These are phyloP conservation scores for Heliamphora exappendiculata DNA, from an alignment of 148 eudicot genomes.

Conservation along the genomic window DNA sequence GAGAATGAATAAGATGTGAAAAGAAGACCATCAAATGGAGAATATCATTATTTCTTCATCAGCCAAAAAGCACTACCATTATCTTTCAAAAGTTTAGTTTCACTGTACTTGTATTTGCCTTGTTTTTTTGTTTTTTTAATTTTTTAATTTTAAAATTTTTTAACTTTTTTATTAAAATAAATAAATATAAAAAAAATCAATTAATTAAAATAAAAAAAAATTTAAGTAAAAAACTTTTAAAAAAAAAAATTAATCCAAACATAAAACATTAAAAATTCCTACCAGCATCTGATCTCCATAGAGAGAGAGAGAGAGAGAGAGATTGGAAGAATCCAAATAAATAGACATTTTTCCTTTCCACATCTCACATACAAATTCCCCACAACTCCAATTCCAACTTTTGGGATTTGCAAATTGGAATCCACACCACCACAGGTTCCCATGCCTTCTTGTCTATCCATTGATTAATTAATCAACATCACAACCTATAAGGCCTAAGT, in stretches of 20 bases:
- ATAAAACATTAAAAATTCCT: not conserved
- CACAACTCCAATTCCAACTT: constrained; percentile 19
- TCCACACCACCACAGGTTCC: constrained; percentile 16
- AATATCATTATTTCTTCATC: not conserved
- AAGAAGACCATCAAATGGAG: not conserved
- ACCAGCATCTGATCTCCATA: not conserved
- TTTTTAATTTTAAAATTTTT: too few relatives aligned
- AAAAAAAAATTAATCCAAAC: too few relatives aligned
- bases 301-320: too few relatives aligned
- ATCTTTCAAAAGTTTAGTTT: constrained; percentile 4
- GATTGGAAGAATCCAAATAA: constrained; percentile 6
- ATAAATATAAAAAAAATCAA: too few relatives aligned
- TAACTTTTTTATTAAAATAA: too few relatives aligned
- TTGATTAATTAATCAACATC: not conserved
- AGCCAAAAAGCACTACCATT: not conserved
- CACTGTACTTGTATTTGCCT: too few relatives aligned
- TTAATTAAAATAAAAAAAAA: too few relatives aligned
- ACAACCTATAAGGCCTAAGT: too few relatives aligned
- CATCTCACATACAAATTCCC: constrained; percentile 12
- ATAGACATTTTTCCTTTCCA: not conserved
- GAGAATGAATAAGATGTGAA: not conserved
- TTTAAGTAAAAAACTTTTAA: too few relatives aligned
- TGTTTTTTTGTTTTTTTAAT: too few relatives aligned
- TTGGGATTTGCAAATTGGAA: constrained; percentile 17
- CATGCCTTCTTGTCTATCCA: constrained; percentile 2